Base-by-base conservation (phyloP, 208 protist species). In the Leishmania aethiopica region DNA sequence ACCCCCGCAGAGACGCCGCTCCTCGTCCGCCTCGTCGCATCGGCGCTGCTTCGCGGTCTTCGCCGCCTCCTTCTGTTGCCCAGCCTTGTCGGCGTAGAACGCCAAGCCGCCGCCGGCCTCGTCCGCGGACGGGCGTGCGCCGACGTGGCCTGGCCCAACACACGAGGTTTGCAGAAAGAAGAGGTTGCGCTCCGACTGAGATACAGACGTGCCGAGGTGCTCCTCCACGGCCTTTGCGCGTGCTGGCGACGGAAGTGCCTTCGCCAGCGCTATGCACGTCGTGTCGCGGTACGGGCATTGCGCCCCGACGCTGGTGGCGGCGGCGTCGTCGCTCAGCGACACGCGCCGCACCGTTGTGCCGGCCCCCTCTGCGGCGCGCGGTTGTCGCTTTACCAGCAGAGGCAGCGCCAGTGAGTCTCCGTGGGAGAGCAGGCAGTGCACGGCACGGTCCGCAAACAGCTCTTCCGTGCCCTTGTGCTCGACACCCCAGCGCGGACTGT, bases 21-120 rank as follows among this genome's bases (percentile, higher is more conserved):
- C 88, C 64, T 85, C 64, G 19, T 71, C 75, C 71, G 75, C 60
- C 74, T 85, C 86, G 59, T 76, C 79, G 11, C 67, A 81, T n/a
- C 77, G 81, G 5, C 78, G 86, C 87, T 92, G 71, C 67, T 77
- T 71, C 15, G 67, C 67, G 37, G 47, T 82, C 79, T 84, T 81
- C 47, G 64, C 71, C 67, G n/a, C 32, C 45, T n/a, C 77, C 73
- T 64, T 77, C 85, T 81, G 74, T 77, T 86, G 77, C 45, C 84
- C 84, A 17, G 82, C 90, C 78, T 90, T 90, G 81, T 96, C 91
- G n/a, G 91, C 84, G 84, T 95, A 95, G 78, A 96, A 96, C 37
- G 88, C 83, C 32, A 94, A 77, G 42, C 82, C 87, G 19, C 78
- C 84, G 49, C 70, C 71, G 42, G 57, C 49, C 57, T 76, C 75